A percentile compares a stretch with the other conserved stretches of the same genome.
Evolutionary conservation across 108 stramenopile genomes (phyloP).

Genomic region (Nitzschia sp.): DNA sequence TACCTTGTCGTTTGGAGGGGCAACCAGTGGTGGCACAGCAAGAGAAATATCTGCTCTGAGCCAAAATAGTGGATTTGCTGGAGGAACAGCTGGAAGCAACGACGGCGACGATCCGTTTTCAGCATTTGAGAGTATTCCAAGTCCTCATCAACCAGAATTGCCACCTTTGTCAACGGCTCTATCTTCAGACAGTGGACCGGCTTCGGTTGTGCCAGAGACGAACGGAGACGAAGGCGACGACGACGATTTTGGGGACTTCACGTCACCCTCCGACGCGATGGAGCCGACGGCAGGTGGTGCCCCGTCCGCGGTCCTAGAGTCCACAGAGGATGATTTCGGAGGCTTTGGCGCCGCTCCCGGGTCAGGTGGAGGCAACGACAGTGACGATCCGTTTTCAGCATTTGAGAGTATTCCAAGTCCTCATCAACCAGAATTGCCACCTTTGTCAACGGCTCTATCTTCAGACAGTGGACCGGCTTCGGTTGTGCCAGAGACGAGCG

Average conservation of each 20-base stretch:
- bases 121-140: constrained; percentile 19
- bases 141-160: not conserved
- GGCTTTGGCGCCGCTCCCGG: not conserved
- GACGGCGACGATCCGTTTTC: constrained; percentile 8
- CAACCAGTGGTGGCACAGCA: not conserved
- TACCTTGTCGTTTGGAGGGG: not conserved
- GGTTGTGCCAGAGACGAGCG: not conserved
- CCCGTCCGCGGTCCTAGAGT: too few species aligned
- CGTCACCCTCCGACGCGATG: not conserved
- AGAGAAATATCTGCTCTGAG: not conserved
- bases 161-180: not conserved
- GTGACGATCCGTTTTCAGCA: constrained; percentile 12
- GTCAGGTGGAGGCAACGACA: not conserved
- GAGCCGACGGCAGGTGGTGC: not conserved
- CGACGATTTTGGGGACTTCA: constrained; percentile 6
- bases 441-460: not conserved
- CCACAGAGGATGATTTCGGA: too few species aligned
- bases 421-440: not conserved
- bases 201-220: not conserved
- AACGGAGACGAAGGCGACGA: not conserved
- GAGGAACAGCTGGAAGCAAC: not conserved
- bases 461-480: not conserved
- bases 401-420: constrained; percentile 18
- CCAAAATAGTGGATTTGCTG: not conserved
- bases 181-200: not conserved